Percentiles rank a stretch among this genome's conserved stretches.
Evolutionary conservation across 169 alveolate species (phyloP).

Genomic region (Cryptosporidium sp.): DNA sequence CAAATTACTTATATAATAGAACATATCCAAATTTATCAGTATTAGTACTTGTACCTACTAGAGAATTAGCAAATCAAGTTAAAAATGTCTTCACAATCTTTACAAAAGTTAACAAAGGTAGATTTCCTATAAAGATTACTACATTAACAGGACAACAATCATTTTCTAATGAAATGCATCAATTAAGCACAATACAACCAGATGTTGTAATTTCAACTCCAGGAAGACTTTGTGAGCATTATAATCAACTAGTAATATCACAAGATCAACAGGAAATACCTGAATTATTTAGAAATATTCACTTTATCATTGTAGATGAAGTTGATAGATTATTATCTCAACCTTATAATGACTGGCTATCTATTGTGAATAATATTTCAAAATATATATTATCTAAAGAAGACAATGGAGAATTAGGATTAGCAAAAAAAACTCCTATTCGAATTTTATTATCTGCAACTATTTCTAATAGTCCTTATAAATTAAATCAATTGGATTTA

Average conservation of each 20-base stretch:
- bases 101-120: slow-evolving; percentile 74
- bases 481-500: slow-evolving; percentile 25
- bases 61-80: slow-evolving; percentile 92
- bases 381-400: background rate
- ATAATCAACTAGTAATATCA: slow-evolving; percentile 9
- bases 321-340: slow-evolving; percentile 78
- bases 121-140: slow-evolving; percentile 36
- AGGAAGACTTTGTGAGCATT: slow-evolving; percentile 71
- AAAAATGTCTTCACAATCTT: slow-evolving; percentile 86
- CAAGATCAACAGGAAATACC: slow-evolving; percentile 54
- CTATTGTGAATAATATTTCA: slow-evolving; percentile 40
- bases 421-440: slow-evolving; percentile 28
- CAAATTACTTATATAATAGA: slow-evolving; percentile 77
- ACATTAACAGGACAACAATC: slow-evolving; percentile 70
- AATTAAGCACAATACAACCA: slow-evolving; percentile 30
- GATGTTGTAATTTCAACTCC: slow-evolving; percentile 66
- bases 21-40: slow-evolving; percentile 79
- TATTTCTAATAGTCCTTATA: slow-evolving; percentile 38
- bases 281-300: slow-evolving; percentile 67
- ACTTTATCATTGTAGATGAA: slow-evolving; percentile 79
- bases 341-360: slow-evolving; percentile 49
- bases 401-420: slow-evolving; percentile 37
- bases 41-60: slow-evolving; percentile 90
- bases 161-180: slow-evolving; percentile 50
- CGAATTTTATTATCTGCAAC: slow-evolving; percentile 51